A percentile compares a stretch with the other conserved stretches of the same genome.
These are phyloP conservation scores for Cercospora berteroae DNA, from an alignment of 2,329 filamentous ascomycete genomes.

Conservation along the genomic window DNA sequence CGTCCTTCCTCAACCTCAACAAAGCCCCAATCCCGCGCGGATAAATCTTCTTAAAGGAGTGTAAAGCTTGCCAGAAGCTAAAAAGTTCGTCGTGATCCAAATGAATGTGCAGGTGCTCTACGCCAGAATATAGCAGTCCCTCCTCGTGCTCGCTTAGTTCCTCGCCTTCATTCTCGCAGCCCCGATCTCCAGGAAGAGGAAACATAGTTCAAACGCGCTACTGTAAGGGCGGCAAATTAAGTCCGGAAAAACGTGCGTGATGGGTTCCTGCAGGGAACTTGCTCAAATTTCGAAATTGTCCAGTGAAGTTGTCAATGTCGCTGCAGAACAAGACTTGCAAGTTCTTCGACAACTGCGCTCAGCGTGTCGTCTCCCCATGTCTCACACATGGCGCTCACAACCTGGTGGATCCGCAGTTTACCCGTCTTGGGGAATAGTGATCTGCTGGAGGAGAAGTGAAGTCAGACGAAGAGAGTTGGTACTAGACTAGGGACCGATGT, in stretches of 20 bases:
- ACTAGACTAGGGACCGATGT: not conserved
- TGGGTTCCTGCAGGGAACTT: not conserved
- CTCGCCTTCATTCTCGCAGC: not conserved
- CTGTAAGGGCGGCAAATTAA: not conserved
- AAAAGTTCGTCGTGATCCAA: not conserved
- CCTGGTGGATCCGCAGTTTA: not conserved
- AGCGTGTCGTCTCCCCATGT: not conserved
- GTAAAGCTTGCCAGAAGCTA: slow-evolving; percentile 12
- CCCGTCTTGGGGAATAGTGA: not conserved
- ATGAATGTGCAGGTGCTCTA: slow-evolving; percentile 1
- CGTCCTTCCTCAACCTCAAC: not conserved
- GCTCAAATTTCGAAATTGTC: not conserved
- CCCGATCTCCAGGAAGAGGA: not conserved
- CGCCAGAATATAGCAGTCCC: not conserved
- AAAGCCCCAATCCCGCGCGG: not conserved
- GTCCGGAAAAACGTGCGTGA: not conserved
- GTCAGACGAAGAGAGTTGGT: not conserved
- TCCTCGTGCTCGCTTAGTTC: not conserved
- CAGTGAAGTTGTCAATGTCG: not conserved
- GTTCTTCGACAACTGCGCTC: not conserved
- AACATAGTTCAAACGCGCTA: not conserved
- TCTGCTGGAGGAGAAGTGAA: slow-evolving; percentile 3
- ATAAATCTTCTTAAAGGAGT: not conserved
- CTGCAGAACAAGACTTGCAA: not conserved
- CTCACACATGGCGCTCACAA: slow-evolving; percentile 9